Evolutionary conservation across 176 grass and related monocot species (phyloP).

Genomic region (Carex myosuroides): DNA sequence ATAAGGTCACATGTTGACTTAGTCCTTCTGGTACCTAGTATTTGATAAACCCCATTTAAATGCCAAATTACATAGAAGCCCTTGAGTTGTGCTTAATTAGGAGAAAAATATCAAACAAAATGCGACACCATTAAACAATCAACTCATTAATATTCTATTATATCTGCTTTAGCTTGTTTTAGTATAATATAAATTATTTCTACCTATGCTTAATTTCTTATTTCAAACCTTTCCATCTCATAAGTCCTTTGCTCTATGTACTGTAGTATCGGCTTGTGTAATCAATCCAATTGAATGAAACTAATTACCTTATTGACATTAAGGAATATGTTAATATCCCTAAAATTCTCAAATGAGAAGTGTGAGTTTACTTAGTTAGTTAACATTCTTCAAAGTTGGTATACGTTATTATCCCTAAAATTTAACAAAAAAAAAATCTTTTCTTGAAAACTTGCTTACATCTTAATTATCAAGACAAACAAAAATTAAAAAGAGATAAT

Average conservation of each 20-base stretch:
- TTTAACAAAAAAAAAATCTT: too few relatives aligned
- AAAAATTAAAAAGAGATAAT: not conserved
- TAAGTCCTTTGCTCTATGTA: not conserved
- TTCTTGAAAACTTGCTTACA: too few relatives aligned
- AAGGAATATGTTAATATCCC: not conserved
- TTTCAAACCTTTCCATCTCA: not conserved
- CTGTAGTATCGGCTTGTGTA: not conserved
- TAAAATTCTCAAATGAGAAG: not conserved
- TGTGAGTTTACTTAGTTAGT: not conserved
- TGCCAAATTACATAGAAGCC: not conserved
- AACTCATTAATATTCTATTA: not conserved
- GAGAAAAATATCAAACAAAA: not conserved
- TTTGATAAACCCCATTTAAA: not conserved
- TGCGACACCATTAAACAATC: not conserved
- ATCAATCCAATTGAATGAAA: not conserved
- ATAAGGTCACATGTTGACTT: not conserved
- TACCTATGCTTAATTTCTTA: not conserved
- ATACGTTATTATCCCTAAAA: too few relatives aligned
- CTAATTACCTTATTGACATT: not conserved
- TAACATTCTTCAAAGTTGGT: not conserved
- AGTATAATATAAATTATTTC: not conserved
- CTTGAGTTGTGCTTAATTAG: not conserved
- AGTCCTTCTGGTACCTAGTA: not conserved
- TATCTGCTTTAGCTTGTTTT: not conserved
- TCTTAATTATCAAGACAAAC: too few relatives aligned